phyloP scores from a whole-genome alignment of 371 early-diverging fungal species.

The Circinella umbellata region DNA sequence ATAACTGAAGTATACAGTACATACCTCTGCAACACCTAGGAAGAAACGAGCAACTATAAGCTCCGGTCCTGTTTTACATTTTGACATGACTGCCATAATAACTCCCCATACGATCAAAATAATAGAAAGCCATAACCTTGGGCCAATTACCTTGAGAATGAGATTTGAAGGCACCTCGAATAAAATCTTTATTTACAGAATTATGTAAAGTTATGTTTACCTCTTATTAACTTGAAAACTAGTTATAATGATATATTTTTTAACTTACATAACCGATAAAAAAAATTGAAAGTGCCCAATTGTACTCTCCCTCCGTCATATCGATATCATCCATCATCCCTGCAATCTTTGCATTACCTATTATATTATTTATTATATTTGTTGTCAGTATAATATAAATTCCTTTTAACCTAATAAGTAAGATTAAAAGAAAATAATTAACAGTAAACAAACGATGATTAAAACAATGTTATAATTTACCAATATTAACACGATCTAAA shows the following conservation, averaged over 20 bases:
- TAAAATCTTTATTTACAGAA: constrained; percentile 33
- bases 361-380: too few species aligned
- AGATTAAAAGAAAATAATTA: constrained; percentile 25
- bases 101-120: constrained; percentile 54
- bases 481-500: constrained; percentile 60
- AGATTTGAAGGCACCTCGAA: constrained; percentile 80
- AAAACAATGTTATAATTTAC: constrained; percentile 12
- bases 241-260: too few species aligned
- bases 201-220: too few species aligned
- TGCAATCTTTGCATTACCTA: constrained; percentile 58
- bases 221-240: too few species aligned
- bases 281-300: constrained; percentile 65
- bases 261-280: constrained; percentile 63
- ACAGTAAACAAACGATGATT: neutral
- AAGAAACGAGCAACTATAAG: constrained; percentile 68
- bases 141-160: constrained; percentile 64
- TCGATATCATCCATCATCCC: constrained; percentile 46
- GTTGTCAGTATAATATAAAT: too few species aligned
- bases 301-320: constrained; percentile 52
- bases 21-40: constrained; percentile 68
- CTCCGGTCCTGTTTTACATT: constrained; percentile 42
- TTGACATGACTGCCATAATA: constrained; percentile 53
- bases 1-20: neutral
- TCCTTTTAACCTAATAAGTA: too few species aligned
- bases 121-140: constrained; percentile 73